Percentiles rank a stretch among this genome's conserved stretches.
Conservation (phyloP, 805 yeast species). For the Schwanniomyces yamadae region DNA sequence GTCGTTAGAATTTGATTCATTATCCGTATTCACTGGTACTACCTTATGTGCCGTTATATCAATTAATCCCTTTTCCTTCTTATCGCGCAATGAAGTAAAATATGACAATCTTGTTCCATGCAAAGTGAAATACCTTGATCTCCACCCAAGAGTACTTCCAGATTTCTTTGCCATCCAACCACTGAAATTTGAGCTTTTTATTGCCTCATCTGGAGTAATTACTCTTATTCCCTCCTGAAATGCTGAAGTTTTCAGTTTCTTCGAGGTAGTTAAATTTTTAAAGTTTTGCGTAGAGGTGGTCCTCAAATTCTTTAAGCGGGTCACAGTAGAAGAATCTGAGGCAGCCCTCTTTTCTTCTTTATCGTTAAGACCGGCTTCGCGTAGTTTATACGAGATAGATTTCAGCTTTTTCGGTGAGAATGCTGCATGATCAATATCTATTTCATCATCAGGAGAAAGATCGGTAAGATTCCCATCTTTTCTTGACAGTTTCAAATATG, state of each 20-base stretch:
- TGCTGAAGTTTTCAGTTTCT: slow-evolving; percentile 71
- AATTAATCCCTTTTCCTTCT: slow-evolving; percentile 85
- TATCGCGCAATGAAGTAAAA: slow-evolving; percentile 74
- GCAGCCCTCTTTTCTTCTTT: slow-evolving; percentile 27
- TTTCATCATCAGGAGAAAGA: slow-evolving; percentile 7
- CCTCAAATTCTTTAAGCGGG: slow-evolving; percentile 51
- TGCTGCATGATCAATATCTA: slow-evolving; percentile 33
- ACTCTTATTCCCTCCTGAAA: slow-evolving; percentile 84
- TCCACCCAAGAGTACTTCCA: slow-evolving; percentile 86
- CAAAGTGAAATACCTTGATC: slow-evolving; percentile 77
- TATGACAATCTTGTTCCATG: slow-evolving; percentile 94
- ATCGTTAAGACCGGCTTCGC: slow-evolving; percentile 3
- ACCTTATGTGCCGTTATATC: slow-evolving; percentile 96
- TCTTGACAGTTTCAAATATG: slow-evolving; percentile 2
- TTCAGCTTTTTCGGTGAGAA: slow-evolving; percentile 38
- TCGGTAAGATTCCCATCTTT: slow-evolving; percentile 2
- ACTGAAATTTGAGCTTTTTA: slow-evolving; percentile 68
- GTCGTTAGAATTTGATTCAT: slow-evolving; percentile 67
- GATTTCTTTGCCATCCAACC: slow-evolving; percentile 96
- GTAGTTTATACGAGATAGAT: slow-evolving; percentile 17
- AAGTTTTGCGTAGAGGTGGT: slow-evolving; percentile 54
- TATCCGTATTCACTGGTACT: slow-evolving; percentile 54
- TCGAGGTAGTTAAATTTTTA: slow-evolving; percentile 43
- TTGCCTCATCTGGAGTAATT: slow-evolving; percentile 74
- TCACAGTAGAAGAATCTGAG: slow-evolving; percentile 38